A percentile compares a stretch with the other conserved stretches of the same genome.
phyloP scores from a whole-genome alignment of 768 basidiomycete species.

The Auricularia sp. region DNA sequence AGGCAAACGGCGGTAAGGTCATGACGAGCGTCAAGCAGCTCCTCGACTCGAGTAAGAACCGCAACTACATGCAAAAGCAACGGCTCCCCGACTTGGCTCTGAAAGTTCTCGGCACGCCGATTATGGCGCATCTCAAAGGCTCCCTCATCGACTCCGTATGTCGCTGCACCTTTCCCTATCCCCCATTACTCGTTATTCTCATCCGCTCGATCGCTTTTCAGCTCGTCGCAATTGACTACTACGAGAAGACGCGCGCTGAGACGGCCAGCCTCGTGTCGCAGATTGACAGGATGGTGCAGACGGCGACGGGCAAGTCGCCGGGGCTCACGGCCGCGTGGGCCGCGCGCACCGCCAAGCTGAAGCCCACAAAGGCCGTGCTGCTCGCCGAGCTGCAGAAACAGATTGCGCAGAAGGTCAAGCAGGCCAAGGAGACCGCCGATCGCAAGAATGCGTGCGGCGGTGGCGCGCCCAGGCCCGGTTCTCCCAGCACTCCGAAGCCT shows the following conservation, averaged over 20 bases:
- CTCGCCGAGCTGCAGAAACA: neutral
- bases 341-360: neutral
- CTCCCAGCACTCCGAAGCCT: neutral
- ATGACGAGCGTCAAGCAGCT: neutral
- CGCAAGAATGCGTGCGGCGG: neutral
- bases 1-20: neutral
- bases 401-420: neutral
- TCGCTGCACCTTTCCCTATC: neutral
- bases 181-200: neutral
- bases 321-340: neutral
- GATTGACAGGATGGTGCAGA: neutral
- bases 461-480: neutral
- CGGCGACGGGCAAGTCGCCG: neutral
- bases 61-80: neutral
- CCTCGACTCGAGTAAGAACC: neutral
- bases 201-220: neutral
- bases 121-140: neutral
- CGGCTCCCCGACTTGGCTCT: neutral
- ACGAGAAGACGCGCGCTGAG: neutral
- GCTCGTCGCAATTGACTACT: neutral
- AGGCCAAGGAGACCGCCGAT: neutral
- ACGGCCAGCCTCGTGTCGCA: neutral
- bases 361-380: neutral
- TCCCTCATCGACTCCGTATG: neutral
- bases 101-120: neutral